Base-by-base conservation (phyloP, 2,329 filamentous ascomycete genomes). In the Hysterium pulicare region DNA sequence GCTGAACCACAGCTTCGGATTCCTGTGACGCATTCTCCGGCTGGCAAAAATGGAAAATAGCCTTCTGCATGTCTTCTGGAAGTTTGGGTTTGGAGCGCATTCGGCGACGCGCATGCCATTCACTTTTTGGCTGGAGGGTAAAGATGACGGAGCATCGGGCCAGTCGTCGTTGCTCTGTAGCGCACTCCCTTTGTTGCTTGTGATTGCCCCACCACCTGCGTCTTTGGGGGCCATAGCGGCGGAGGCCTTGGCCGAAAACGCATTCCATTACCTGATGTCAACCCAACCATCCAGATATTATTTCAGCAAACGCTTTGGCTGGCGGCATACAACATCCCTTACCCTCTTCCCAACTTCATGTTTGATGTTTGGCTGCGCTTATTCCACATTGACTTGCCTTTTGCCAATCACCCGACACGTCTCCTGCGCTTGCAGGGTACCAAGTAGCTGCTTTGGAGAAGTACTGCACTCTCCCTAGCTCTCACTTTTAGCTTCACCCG, bases 211-310 rank as follows among this genome's bases (percentile, higher is more conserved):
- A 28, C 8, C 7, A 28, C 13, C 24, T 28, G 24, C 24, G 24
- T 28, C 24, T 28, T 7, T 28, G 8, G 7, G 24, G 24, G 13
- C 8, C 7, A 28, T 7, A 28, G 24, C 8, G 24, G 13, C 8
- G 24, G 24, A 28, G 24, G 8, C 7, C 24, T 28, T 28, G 24
- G 13, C 24, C 59, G 53, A 59, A 58, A 42, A 38, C 41, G 46
- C 52, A 43, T 58, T 57, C 44, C 38, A 57, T 62, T 60, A 60
- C 55, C 47, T 62, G 49, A 57, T 59, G 51, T 53, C 50, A 53
- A 57, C 13, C 21, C n/a, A 22, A n/a, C 19, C 15, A 19, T 19
- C 33, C 19, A 22, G 8, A 7, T 13, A 13, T 13, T 28, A 13
- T 28, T 13, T 13, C 24, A 28, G 7, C 8, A 13, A 8, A 7